phyloP scores from a whole-genome alignment of 2,329 filamentous ascomycete genomes.

The Aspergillus novoparasiticus region DNA sequence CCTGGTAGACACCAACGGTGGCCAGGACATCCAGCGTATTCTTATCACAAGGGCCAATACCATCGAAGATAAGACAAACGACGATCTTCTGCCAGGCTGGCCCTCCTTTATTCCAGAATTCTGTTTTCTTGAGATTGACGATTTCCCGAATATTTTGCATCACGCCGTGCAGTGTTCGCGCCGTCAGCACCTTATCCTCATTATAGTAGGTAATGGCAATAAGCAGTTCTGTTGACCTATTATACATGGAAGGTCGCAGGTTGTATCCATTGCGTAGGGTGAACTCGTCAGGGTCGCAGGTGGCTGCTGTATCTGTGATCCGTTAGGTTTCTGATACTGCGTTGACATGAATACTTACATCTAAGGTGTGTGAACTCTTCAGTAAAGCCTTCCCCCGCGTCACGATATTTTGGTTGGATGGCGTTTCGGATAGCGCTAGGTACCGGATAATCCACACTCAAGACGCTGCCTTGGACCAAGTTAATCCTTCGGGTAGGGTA shows the following conservation, averaged over 20 bases:
- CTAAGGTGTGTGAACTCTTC: slow-evolving; percentile 98
- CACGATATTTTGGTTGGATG: slow-evolving; percentile 86
- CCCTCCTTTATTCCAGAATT: slow-evolving; percentile 99
- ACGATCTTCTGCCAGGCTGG: slow-evolving; percentile 99
- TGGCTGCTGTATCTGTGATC: slow-evolving; percentile 77
- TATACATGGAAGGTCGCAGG: slow-evolving; percentile 96
- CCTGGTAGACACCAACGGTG: slow-evolving; percentile 94
- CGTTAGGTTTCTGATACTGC: neutral
- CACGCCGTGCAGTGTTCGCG: slow-evolving; percentile 90
- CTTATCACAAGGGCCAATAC: slow-evolving; percentile 97
- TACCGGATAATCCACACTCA: slow-evolving; percentile 96
- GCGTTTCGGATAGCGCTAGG: slow-evolving; percentile 97
- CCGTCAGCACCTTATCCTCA: slow-evolving; percentile 91
- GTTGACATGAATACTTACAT: slow-evolving; percentile 52
- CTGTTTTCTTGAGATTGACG: slow-evolving; percentile 97
- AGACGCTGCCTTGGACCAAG: slow-evolving; percentile 91
- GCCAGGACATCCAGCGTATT: slow-evolving; percentile 89
- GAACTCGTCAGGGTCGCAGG: slow-evolving; percentile 97
- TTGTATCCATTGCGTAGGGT: slow-evolving; percentile 99
- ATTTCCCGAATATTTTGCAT: slow-evolving; percentile 99
- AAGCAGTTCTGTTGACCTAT: slow-evolving; percentile 91
- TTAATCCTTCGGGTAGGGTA: slow-evolving; percentile 96
- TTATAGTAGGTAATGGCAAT: slow-evolving; percentile 99
- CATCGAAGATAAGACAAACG: slow-evolving; percentile 93
- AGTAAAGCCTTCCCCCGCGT: slow-evolving; percentile 76